Evolutionary conservation across 2,329 filamentous ascomycete genomes (phyloP), one percentile per base, ranked within the genome.

Genomic region (Cladobotryum mycophilum): DNA sequence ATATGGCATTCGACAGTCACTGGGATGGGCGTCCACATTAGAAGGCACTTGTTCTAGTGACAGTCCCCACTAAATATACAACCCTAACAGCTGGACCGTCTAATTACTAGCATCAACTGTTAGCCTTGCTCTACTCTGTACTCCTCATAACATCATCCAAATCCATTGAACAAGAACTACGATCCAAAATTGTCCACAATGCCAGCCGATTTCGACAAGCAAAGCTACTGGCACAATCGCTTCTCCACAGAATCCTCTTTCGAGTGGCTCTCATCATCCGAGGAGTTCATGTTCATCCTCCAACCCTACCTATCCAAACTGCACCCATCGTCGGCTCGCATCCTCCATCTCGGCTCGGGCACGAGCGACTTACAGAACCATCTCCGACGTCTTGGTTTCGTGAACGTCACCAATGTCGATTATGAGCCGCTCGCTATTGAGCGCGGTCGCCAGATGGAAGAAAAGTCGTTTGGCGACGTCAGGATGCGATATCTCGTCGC

Each of bases 311-410:
- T 78, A 4, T 48, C 53, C 7, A 48, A 34, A 0, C 57, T 71
- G 13, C 41, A 52, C 11, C 53, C 52, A 2, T 56, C 60, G 22
- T 56, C 60, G 25, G 56, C 66, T 18, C 60, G 56, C 12, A 70
- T 78, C 54, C 66, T 78, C 5, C 71, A 78, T 41, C 55, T 78
- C 2, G 76, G 76, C 49, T 72, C 66, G 41, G 76, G 76, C 12
- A 78, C 74, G 6, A 78, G 74, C 60, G 73, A 76, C 53, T 58
- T 78, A 30, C 74, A 77, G 20, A 74, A 69, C 55, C 67, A 71
- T 53, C 62, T 78, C n/a, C 73, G 75, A 5, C 53, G 53, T 4
- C 60, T 60, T 8, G 74, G 73, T 1, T 73, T 73, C 53, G n/a
- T 47, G 3, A 56, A 72, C 55, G 63, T 78, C 15, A 73, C 71